Base-by-base conservation (phyloP, 306 rosid species). In the Elaeagnus macrophylla region DNA sequence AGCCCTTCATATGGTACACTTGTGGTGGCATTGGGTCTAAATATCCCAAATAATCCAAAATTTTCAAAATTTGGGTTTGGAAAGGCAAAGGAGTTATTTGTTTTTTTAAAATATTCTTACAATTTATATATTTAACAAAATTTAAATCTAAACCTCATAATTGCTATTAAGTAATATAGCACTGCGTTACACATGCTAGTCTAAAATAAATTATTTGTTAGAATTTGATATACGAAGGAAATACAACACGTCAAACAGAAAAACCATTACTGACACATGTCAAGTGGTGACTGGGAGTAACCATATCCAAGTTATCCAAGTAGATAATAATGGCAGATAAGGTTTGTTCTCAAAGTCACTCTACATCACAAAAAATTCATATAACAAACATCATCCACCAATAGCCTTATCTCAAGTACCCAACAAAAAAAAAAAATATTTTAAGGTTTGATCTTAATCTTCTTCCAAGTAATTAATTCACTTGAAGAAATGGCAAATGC, bases 241-340 rank as follows among this genome's bases (percentile, higher is more conserved):
- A 89, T 81, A 90, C 83, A 81, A 65, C 69, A 71, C 66, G 84
- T 65, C 68, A 60, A 67, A 55, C 14, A 18, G 14, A 56, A 50
- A 53, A 65, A 19, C 9, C 16, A 6, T 3, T 7, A 10, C 2
- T 0, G 10, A 60, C 52, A 62, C 66, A 38, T 47, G 25, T 37
- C 35, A 0, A 11, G 6, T 10, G 0, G 3, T 51, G 54, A 79
- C 83, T 86, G 94, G 95, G 3, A 1, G 13, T 49, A 0, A 19
- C 63, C 65, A 72, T 51, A 90, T 79, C 86, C 79, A 72, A 60
- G 47, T 79, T 90, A 86, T 86, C 95, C 85, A 64, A 84, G 59
- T 44, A 54, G 73, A 79, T 78, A 76, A 77, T 25, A 2, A 58
- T 44, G 63, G 48, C 41, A 71, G 99, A 91, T 91, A 91, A 82